Evolutionary conservation across 306 rosid species (phyloP), one percentile per base, ranked within the genome.

Genomic region (Pyrus betulifolia): DNA sequence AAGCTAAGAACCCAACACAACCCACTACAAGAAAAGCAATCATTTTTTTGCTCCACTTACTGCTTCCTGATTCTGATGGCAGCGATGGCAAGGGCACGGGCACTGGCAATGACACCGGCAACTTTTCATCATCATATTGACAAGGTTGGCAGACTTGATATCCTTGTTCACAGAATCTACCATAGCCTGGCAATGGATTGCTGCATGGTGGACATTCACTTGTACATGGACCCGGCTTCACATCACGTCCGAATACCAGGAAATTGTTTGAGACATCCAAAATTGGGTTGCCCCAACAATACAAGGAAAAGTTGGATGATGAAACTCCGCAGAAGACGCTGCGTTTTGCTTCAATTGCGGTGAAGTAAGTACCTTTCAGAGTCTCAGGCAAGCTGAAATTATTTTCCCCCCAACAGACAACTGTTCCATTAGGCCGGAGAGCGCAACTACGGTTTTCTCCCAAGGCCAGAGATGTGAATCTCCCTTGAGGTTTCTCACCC

Each of bases 11-110:
- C 17, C 98, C 98, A 23, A 92, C 92, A 40, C 95, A 90, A 4
- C 98, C 98, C 30, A 95, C 85, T 52, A 88, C 93, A 4, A 95
- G 74, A 76, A 87, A 87, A 46, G 91, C 92, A 77, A 95, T 91
- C 92, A 84, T 89, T 80, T 67, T 79, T 11, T 79, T 74, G 74
- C 80, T 88, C 96, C 91, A 89, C 40, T 71, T 76, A 70, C 65
- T 74, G 68, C 54, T 78, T 23, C 74, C n/a, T 18, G 79, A 4
- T 28, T 77, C 25, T 25, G 15, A 21, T 40, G 31, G 13, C 23
- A 27, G 35, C 11, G 11, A 13, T 10, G 74, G 61, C 13, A 30
- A 35, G 4, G 76, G 58, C 17, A 4, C 0, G 3, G 55, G 55
- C 21, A 0, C 8, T 15, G 54, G 55, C 21, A 86, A 28, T 28